Conservation (phyloP, 2,329 filamentous ascomycete genomes). For the Zymoseptoria brevis region DNA sequence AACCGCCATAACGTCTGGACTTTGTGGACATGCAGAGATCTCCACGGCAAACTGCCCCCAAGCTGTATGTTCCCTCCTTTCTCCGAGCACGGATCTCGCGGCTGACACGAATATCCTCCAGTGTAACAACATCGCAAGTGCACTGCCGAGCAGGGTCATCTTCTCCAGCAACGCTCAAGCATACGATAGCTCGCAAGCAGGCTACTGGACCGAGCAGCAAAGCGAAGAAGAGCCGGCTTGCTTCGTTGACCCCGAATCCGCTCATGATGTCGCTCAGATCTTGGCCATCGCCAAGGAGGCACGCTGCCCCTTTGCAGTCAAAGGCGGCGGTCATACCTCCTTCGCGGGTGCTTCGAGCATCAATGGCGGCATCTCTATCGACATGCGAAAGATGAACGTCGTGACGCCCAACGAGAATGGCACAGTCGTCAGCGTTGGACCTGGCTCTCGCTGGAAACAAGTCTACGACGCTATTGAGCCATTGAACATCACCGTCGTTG, state of each 20-base stretch:
- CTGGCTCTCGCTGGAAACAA: constrained; percentile 14
- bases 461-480: constrained; percentile 17
- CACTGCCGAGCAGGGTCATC: neutral
- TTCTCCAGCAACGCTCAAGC: neutral
- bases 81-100: neutral
- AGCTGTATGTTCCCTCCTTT: neutral
- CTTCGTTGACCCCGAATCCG: constrained; percentile 8
- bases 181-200: constrained; percentile 1
- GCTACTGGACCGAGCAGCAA: constrained; percentile 13
- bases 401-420: constrained; percentile 11
- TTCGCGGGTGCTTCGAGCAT: constrained; percentile 20
- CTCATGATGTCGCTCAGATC: constrained; percentile 8
- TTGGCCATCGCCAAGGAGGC: constrained; percentile 4
- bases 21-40: neutral
- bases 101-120: neutral
- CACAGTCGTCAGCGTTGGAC: constrained; percentile 6
- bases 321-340: constrained; percentile 23
- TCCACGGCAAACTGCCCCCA: neutral
- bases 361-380: constrained; percentile 21
- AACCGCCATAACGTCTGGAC: neutral
- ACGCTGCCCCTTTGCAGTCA: constrained; percentile 23
- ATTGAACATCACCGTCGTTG: constrained; percentile 14
- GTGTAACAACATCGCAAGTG: neutral
- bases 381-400: constrained; percentile 16
- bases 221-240: constrained; percentile 9